Percentiles rank a stretch among this genome's conserved stretches.
Conservation (phyloP, 2,329 filamentous ascomycete species). For the Cryphonectria parasitica region DNA sequence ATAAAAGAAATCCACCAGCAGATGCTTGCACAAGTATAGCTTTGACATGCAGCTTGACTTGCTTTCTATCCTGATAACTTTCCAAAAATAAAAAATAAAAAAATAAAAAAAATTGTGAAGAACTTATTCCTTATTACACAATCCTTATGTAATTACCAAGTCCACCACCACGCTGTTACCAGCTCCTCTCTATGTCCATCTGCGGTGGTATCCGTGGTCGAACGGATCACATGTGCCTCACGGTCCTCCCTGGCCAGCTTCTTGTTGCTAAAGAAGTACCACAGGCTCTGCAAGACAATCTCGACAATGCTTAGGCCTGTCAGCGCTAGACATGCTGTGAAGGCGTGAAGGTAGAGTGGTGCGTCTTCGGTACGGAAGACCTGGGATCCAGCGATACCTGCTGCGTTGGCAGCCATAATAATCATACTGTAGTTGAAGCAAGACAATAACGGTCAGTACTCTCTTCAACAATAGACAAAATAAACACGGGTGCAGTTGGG, state of each 20-base stretch:
- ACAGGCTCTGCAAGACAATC: conserved; percentile 30
- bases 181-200: conserved; percentile 32
- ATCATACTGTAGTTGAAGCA: not conserved
- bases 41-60: not conserved
- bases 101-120: no score
- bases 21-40: no score
- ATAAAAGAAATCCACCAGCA: no score
- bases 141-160: conserved; percentile 30
- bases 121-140: not conserved
- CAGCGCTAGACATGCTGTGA: conserved; percentile 34
- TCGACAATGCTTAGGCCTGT: conserved; percentile 30
- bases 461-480: not conserved
- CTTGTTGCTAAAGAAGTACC: conserved; percentile 35
- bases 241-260: conserved; percentile 30
- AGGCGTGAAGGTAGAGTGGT: conserved; percentile 47
- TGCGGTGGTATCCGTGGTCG: conserved; percentile 24
- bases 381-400: conserved; percentile 63
- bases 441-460: not conserved
- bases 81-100: no score
- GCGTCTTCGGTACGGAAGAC: conserved; percentile 58
- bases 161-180: conserved; percentile 34
- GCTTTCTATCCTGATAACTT: not conserved
- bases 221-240: conserved; percentile 26
- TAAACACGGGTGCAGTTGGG: not conserved
- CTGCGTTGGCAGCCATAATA: conserved; percentile 67